phyloP scores from a whole-genome alignment of 768 basidiomycete genomes.

The Termitomyces titanicus region DNA sequence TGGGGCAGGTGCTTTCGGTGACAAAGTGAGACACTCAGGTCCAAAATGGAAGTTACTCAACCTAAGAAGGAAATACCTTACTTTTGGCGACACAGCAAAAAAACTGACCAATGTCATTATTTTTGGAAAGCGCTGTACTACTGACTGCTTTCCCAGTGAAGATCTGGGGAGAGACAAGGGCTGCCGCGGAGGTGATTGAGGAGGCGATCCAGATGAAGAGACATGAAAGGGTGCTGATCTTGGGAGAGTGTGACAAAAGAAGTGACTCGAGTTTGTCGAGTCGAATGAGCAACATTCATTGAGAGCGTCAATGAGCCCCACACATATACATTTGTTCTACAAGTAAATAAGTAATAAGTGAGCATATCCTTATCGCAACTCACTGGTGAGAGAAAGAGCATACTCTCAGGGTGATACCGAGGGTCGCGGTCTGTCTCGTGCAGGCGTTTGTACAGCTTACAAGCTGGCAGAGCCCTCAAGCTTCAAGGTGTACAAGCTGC shows the following conservation, averaged over 20 bases:
- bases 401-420: constrained; percentile 48
- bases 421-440: constrained; percentile 38
- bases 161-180: constrained; percentile 10
- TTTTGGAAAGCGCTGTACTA: too few species aligned
- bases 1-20: too few species aligned
- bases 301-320: constrained; percentile 60
- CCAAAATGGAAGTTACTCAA: too few species aligned
- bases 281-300: constrained; percentile 54
- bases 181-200: constrained; percentile 27
- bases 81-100: too few species aligned
- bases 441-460: constrained; percentile 66
- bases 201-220: constrained; percentile 34
- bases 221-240: constrained; percentile 67
- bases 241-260: constrained; percentile 66
- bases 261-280: constrained; percentile 76
- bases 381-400: constrained; percentile 22
- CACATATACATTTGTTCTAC: constrained; percentile 56
- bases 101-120: too few species aligned
- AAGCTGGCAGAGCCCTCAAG: constrained; percentile 70
- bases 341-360: constrained; percentile 33
- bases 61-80: too few species aligned
- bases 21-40: too few species aligned
- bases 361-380: constrained; percentile 26
- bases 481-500: constrained; percentile 73
- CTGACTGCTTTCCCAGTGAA: constrained; percentile 4